Conservation (phyloP, 371 early-diverging fungal species). For the Mortierella sp. region DNA sequence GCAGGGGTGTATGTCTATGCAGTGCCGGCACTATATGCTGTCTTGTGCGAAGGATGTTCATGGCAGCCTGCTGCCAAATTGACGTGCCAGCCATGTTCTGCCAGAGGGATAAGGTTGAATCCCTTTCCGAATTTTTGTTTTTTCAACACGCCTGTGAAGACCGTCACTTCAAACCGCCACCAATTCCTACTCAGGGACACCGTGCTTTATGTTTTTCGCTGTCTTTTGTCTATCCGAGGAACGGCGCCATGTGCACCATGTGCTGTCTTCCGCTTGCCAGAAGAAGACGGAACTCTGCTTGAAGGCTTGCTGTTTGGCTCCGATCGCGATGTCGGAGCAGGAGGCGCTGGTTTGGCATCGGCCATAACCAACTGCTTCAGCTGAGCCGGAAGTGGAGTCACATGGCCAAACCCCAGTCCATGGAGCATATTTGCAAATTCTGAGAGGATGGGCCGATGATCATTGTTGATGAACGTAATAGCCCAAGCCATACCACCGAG, state of each 20-base stretch:
- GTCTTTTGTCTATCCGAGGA: too few species aligned
- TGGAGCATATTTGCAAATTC: conserved; percentile 63
- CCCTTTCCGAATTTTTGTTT: conserved; percentile 3
- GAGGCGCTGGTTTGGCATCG: background rate
- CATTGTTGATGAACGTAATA: conserved; percentile 73
- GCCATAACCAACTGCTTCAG: conserved; percentile 43
- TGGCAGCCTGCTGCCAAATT: conserved; percentile 19
- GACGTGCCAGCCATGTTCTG: conserved; percentile 11
- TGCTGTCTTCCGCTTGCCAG: too few species aligned
- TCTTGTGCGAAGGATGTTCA: conserved; percentile 8
- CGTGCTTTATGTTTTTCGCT: too few species aligned
- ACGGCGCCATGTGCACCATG: too few species aligned
- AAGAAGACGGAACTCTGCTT: too few species aligned
- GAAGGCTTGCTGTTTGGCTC: too few species aligned
- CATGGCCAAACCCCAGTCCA: conserved; percentile 55
- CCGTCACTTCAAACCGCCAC: too few species aligned
- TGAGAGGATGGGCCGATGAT: conserved; percentile 60
- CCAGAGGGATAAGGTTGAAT: background rate
- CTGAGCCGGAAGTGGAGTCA: conserved; percentile 68
- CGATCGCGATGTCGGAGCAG: background rate
- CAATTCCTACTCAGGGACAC: too few species aligned
- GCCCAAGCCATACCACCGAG: conserved; percentile 60
- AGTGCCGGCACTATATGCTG: background rate
- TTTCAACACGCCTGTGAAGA: too few species aligned
- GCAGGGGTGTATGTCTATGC: conserved; percentile 2